phyloP scores from a whole-genome alignment of 371 early-diverging fungal genomes.

The Rhizopus arrhizus region DNA sequence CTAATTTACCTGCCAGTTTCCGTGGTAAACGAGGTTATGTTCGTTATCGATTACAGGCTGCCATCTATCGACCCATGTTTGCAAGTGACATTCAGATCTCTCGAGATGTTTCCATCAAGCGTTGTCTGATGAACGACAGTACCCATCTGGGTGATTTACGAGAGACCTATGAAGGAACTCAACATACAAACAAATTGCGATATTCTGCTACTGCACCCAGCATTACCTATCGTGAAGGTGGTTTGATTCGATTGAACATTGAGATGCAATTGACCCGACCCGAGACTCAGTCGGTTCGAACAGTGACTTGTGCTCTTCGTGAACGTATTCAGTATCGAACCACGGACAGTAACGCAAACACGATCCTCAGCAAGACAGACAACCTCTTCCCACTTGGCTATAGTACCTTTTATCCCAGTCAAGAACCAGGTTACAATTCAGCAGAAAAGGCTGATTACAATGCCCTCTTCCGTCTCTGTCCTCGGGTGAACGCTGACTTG shows the following conservation, averaged over 20 bases:
- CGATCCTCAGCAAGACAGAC: constrained; percentile 30
- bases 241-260: constrained; percentile 43
- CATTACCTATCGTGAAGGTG: constrained; percentile 52
- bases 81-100: constrained; percentile 37
- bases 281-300: constrained; percentile 33
- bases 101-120: constrained; percentile 38
- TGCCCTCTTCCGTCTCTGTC: constrained; percentile 36
- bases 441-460: constrained; percentile 32
- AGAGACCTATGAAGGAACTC: constrained; percentile 36
- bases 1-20: constrained; percentile 47
- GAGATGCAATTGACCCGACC: constrained; percentile 38
- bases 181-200: constrained; percentile 30
- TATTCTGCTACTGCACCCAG: constrained; percentile 47
- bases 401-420: constrained; percentile 35
- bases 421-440: constrained; percentile 29
- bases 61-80: constrained; percentile 45
- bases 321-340: constrained; percentile 52
- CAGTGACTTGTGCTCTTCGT: constrained; percentile 49
- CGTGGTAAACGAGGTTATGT: constrained; percentile 49
- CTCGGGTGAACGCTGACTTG: constrained; percentile 35
- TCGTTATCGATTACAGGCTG: constrained; percentile 41
- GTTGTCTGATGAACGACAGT: constrained; percentile 41
- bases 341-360: constrained; percentile 27
- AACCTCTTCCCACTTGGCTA: constrained; percentile 32
- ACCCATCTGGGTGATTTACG: constrained; percentile 25